phyloP scores from a whole-genome alignment of 306 rosid species.

The Quercus parvula region DNA sequence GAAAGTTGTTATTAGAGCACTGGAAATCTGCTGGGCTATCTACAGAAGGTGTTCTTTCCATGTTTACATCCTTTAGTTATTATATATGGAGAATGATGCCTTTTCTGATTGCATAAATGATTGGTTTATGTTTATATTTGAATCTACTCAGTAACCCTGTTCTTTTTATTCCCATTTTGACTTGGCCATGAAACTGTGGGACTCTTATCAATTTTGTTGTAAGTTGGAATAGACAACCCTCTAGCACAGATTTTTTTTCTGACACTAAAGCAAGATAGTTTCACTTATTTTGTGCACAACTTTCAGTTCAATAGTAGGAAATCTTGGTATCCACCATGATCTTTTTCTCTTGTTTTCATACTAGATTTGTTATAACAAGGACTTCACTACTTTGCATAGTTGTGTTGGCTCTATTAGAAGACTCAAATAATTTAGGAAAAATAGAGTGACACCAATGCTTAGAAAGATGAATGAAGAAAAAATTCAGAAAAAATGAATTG shows the following conservation, averaged over 20 bases:
- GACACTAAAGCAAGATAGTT: neutral
- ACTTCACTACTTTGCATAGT: neutral
- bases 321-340: neutral
- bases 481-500: neutral
- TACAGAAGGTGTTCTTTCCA: conserved; percentile 45
- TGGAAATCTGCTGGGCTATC: conserved; percentile 76
- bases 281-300: neutral
- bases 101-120: neutral
- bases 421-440: neutral
- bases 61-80: conserved; percentile 2
- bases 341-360: neutral
- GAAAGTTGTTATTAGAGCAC: conserved; percentile 65
- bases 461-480: neutral
- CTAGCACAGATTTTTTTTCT: neutral
- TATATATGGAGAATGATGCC: neutral
- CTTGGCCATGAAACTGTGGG: too few relatives aligned
- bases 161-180: neutral
- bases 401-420: neutral
- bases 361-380: neutral
- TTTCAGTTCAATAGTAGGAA: neutral
- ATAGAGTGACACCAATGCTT: neutral
- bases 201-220: neutral
- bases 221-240: neutral
- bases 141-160: neutral
- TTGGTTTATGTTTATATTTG: neutral